Conservation (phyloP, 805 yeast genomes). For the Ogataea wickerhamii region DNA sequence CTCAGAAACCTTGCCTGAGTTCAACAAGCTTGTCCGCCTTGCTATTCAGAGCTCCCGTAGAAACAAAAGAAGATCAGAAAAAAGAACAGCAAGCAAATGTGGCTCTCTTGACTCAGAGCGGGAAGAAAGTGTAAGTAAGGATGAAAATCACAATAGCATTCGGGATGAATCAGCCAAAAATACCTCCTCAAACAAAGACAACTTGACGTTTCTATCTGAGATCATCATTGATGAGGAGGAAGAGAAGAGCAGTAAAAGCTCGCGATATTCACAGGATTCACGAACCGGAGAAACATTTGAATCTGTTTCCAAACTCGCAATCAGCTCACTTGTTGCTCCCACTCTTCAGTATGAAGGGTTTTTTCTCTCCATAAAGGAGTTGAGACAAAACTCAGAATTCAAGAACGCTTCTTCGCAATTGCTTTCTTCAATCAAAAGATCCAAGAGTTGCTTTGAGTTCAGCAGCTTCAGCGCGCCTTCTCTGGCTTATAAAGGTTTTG, state of each 20-base stretch:
- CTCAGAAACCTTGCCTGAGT: slow-evolving; percentile 57
- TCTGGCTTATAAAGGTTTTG: slow-evolving; percentile 21
- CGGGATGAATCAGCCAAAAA: not conserved
- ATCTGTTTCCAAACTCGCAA: slow-evolving; percentile 41
- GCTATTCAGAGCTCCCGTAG: slow-evolving; percentile 92
- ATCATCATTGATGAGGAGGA: slow-evolving; percentile 25
- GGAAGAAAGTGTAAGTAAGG: not conserved
- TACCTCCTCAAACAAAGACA: slow-evolving; percentile 13
- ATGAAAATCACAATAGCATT: not conserved
- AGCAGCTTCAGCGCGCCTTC: slow-evolving; percentile 15
- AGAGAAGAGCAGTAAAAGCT: slow-evolving; percentile 26
- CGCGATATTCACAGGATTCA: slow-evolving; percentile 14
- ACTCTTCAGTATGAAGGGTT: slow-evolving; percentile 16
- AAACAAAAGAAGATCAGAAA: slow-evolving; percentile 68
- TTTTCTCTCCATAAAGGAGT: slow-evolving; percentile 24
- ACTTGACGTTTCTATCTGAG: slow-evolving; percentile 24
- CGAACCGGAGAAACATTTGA: slow-evolving; percentile 23
- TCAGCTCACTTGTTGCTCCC: slow-evolving; percentile 46
- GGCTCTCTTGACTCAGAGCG: not conserved
- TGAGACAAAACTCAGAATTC: slow-evolving; percentile 27
- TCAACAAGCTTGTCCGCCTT: slow-evolving; percentile 85
- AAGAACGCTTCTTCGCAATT: slow-evolving; percentile 27
- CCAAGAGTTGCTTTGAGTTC: slow-evolving; percentile 58
- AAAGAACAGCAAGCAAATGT: slow-evolving; percentile 29
- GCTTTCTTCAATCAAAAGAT: slow-evolving; percentile 50